A percentile compares a stretch with the other conserved stretches of the same genome.
These are phyloP conservation scores for Aureobasidium sp. DNA, from an alignment of 2,329 filamentous ascomycete species.

Conservation along the genomic window DNA sequence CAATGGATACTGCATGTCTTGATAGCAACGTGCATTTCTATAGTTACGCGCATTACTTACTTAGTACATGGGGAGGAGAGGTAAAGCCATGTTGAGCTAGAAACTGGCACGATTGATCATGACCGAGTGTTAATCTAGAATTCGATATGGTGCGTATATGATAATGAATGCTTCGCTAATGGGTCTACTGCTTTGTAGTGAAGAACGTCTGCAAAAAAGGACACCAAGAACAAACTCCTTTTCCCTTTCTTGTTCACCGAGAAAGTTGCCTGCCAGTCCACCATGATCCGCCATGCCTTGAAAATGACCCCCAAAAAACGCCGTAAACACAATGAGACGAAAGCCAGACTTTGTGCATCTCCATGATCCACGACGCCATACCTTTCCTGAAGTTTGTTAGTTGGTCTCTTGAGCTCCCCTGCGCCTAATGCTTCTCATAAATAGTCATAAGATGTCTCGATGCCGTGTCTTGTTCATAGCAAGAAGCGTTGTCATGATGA, in stretches of 20 bases:
- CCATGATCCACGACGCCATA: neutral
- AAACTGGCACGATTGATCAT: neutral
- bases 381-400: neutral
- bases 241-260: neutral
- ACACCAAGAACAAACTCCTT: neutral
- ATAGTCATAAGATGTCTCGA: conserved; percentile 1
- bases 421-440: conserved; percentile 8
- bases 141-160: neutral
- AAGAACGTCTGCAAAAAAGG: neutral
- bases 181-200: conserved; percentile 1
- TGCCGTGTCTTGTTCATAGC: neutral
- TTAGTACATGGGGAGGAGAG: neutral
- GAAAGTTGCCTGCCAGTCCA: neutral
- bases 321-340: neutral
- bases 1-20: neutral
- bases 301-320: neutral
- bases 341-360: neutral
- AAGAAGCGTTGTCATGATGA: neutral
- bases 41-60: no score
- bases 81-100: neutral
- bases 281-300: conserved; percentile 5
- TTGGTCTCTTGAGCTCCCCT: neutral
- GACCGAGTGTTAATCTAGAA: neutral
- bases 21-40: no score
- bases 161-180: conserved; percentile 8